Percentiles rank a stretch among this genome's conserved stretches.
Evolutionary conservation across 2,329 filamentous ascomycete genomes (phyloP).

Genomic region (Zymoseptoria ardabiliae): DNA sequence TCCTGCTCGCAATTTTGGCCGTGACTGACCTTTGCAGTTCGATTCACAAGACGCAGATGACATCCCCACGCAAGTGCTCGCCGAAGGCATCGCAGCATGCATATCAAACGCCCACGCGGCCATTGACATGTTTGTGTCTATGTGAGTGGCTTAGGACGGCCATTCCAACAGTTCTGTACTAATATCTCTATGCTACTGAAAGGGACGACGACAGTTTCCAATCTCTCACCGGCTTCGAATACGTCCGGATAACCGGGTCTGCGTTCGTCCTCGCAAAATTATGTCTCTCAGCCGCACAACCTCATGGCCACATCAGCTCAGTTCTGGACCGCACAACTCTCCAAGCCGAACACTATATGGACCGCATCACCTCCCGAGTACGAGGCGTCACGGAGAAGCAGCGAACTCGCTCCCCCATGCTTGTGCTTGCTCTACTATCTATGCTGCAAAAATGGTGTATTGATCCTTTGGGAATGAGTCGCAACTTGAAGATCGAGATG

Average conservation of each 20-base stretch:
- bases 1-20: neutral
- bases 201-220: slow-evolving; percentile 50
- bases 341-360: slow-evolving; percentile 59
- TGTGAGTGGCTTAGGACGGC: slow-evolving; percentile 30
- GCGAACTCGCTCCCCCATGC: slow-evolving; percentile 19
- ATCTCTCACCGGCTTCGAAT: slow-evolving; percentile 61
- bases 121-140: slow-evolving; percentile 56
- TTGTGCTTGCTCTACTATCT: slow-evolving; percentile 26
- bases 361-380: slow-evolving; percentile 63
- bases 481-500: slow-evolving; percentile 10
- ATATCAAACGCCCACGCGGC: slow-evolving; percentile 59
- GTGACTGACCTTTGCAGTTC: neutral
- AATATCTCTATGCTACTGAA: neutral
- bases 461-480: slow-evolving; percentile 11
- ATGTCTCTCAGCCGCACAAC: slow-evolving; percentile 58
- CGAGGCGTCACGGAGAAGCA: slow-evolving; percentile 48
- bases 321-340: slow-evolving; percentile 63
- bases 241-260: slow-evolving; percentile 65
- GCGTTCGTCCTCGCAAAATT: slow-evolving; percentile 68
- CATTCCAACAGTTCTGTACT: neutral
- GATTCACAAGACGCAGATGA: slow-evolving; percentile 21
- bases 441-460: slow-evolving; percentile 27
- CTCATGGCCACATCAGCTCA: slow-evolving; percentile 59
- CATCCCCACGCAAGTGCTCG: slow-evolving; percentile 49
- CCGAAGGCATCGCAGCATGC: slow-evolving; percentile 60